These are phyloP conservation scores for Coemansia sp. DNA, from an alignment of 192 early-diverging fungal genomes.

Conservation along the genomic window DNA sequence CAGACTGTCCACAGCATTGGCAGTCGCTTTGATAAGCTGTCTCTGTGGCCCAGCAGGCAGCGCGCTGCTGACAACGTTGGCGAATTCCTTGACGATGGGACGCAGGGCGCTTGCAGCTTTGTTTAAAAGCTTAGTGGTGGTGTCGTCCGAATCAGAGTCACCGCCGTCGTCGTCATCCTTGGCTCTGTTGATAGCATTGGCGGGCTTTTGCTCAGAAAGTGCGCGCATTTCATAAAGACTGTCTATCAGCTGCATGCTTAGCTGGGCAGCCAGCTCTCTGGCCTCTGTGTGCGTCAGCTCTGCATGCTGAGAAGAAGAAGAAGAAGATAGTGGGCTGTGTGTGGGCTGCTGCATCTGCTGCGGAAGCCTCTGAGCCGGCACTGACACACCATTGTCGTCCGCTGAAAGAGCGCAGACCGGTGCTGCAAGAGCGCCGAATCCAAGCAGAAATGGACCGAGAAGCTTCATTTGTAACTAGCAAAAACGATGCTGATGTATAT, in stretches of 20 bases:
- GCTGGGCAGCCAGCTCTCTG: constrained; percentile 12
- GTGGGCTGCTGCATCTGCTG: background rate
- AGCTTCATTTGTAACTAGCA: too few relatives aligned
- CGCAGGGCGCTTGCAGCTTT: constrained; percentile 25
- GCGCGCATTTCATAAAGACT: constrained; percentile 28
- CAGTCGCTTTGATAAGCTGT: constrained; percentile 43
- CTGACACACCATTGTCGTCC: too few relatives aligned
- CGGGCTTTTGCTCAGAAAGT: constrained; percentile 11
- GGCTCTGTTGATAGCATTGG: constrained; percentile 9
- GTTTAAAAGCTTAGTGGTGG: constrained; percentile 35
- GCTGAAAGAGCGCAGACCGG: too few relatives aligned
- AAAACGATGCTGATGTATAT: too few relatives aligned
- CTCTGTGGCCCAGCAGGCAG: constrained; percentile 36
- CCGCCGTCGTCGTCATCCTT: constrained; percentile 24
- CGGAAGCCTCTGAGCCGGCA: background rate
- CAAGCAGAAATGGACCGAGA: too few relatives aligned
- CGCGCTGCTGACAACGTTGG: constrained; percentile 17
- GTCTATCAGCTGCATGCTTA: constrained; percentile 33
- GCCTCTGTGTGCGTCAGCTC: constrained; percentile 34
- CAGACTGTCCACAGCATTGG: constrained; percentile 40
- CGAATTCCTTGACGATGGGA: constrained; percentile 42
- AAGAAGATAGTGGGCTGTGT: background rate
- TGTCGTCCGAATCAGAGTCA: constrained; percentile 27
- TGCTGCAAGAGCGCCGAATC: too few relatives aligned
- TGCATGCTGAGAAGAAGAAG: background rate